Base-by-base conservation (phyloP, 2,329 filamentous ascomycete genomes). In the Aureobasidium leucospermi region DNA sequence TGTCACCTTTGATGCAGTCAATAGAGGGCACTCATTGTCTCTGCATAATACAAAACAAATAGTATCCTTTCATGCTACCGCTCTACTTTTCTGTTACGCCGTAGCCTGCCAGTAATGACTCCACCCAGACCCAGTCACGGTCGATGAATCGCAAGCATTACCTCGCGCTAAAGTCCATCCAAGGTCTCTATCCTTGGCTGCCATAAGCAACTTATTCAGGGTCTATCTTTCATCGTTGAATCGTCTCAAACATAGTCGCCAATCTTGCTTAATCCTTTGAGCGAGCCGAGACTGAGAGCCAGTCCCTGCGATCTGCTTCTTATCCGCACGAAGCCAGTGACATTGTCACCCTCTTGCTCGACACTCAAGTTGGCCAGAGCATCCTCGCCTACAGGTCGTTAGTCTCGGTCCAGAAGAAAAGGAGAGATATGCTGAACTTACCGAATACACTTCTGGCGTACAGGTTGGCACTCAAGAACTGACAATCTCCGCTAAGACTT, bases 401-500 rank as follows among this genome's bases (percentile, higher is more conserved):
- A 70, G 68, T 42, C 38, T 48, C 28, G 15, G 2, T 13, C 23
- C 15, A 13, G 1, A 16, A 16, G n/a, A 48, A 13, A 36, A 10
- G 42, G 15, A 16, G 2, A 16, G 34, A 9, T 36, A 28, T 2
- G 2, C 28, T 16, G 6, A 69, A 83, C 92, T 79, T 87, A 99
- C 94, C 94, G 74, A 99, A 99, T 53, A 99, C 93, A 72, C 92
- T 97, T 68, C 90, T 85, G 63, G 94, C 94, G 71, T 99, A 99
- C 41, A 99, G 77, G 70, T 99, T 99, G 19, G 94, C 94, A 71
- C 92, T 96, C 73, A 99, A 76, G 81, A 99, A 99, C 71, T 96
- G 92, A 73, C 94, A 99, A 69, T 99, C 94, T 56, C 94, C 94
- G 80, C 96, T 93, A 73, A 99, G 83, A 62, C 91, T 96, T 28